These are phyloP conservation scores for Pseudoneurospora amorphoporcata DNA, from an alignment of 495 filamentous ascomycete species.

Conservation along the genomic window DNA sequence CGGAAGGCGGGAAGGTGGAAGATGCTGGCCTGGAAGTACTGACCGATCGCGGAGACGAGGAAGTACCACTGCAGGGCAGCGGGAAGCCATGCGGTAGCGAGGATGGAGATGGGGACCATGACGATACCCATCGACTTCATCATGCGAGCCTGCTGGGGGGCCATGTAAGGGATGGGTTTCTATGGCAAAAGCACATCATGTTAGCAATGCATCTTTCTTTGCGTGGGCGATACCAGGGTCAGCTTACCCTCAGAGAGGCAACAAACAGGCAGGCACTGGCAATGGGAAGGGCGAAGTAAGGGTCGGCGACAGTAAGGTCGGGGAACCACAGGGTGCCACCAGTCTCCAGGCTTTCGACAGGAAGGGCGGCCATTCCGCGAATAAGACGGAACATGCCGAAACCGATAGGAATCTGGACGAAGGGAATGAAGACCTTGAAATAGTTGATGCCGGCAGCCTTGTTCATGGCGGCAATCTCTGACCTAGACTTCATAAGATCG, in stretches of 20 bases:
- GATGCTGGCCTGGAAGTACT: conserved; percentile 45
- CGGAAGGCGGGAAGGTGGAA: conserved; percentile 44
- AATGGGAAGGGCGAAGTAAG: conserved; percentile 62
- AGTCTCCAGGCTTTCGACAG: conserved; percentile 63
- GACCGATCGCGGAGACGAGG: conserved; percentile 42
- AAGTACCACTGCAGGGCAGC: conserved; percentile 67
- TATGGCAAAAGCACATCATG: conserved; percentile 2
- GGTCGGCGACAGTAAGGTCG: conserved; percentile 71
- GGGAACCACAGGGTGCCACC: conserved; percentile 68
- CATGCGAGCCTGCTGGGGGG: conserved; percentile 25
- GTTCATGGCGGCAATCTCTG: conserved; percentile 41
- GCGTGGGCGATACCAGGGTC: background rate
- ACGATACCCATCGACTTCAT: conserved; percentile 43
- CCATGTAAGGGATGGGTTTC: conserved; percentile 26
- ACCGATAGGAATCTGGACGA: conserved; percentile 59
- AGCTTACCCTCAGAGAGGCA: conserved; percentile 47
- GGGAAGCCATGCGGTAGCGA: conserved; percentile 55
- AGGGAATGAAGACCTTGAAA: conserved; percentile 44
- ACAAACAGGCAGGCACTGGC: conserved; percentile 39
- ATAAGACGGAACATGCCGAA: conserved; percentile 73
- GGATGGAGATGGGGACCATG: conserved; percentile 51
- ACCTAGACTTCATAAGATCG: conserved; percentile 28
- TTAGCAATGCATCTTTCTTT: background rate
- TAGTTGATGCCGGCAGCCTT: conserved; percentile 41
- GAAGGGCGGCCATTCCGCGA: conserved; percentile 60